Evolutionary conservation across 75 land plant genomes (phyloP).

Genomic region (Cupressus sempervirens): DNA sequence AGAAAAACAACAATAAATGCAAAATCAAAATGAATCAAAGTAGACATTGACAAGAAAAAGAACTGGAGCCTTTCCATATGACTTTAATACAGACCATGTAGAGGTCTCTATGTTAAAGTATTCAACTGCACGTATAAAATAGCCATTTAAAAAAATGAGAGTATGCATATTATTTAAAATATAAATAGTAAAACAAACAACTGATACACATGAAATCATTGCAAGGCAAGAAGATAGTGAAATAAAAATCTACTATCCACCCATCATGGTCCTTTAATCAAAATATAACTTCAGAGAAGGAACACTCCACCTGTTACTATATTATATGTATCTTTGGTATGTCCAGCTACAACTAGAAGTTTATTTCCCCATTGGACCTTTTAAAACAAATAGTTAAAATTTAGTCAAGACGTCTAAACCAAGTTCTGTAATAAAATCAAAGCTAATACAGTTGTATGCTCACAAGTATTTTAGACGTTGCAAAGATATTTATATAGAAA

Average conservation of each 20-base stretch:
- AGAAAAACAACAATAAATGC: background rate
- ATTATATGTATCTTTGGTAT: conserved; percentile 85
- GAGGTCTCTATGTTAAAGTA: no score
- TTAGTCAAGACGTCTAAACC: background rate
- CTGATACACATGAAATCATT: no score
- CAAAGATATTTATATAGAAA: background rate
- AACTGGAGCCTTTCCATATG: conserved; percentile 91
- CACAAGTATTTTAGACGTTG: background rate
- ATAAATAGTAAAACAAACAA: no score
- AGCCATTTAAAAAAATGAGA: no score
- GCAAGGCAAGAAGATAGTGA: no score
- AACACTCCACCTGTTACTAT: conserved; percentile 54
- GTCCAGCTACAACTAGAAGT: conserved; percentile 88
- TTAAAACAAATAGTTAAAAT: conserved; percentile 13
- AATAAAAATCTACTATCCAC: no score
- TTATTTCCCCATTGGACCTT: conserved; percentile 81
- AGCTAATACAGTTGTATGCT: background rate
- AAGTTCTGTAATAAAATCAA: conserved; percentile 7
- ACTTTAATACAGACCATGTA: no score
- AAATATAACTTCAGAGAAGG: background rate
- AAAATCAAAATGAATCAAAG: background rate
- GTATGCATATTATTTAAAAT: no score
- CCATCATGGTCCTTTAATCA: background rate
- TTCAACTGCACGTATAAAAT: no score
- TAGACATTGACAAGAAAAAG: background rate